Percentiles rank a stretch among this genome's conserved stretches.
These are phyloP conservation scores for Monocercomonoides exilis DNA, from an alignment of 78 protist genomes.

Conservation along the genomic window DNA sequence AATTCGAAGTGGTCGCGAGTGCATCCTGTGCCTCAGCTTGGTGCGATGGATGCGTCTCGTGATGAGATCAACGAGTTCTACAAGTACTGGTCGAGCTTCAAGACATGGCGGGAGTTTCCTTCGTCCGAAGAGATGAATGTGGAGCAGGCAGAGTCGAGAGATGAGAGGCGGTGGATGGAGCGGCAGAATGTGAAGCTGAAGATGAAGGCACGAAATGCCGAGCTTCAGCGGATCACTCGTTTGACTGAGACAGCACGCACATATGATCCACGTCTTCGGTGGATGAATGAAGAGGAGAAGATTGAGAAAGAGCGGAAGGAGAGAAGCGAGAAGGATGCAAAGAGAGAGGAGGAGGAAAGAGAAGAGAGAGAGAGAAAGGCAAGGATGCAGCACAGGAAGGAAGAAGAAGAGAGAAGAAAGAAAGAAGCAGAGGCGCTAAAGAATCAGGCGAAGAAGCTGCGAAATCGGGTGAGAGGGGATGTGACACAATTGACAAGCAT, in stretches of 20 bases:
- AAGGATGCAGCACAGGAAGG: conserved; percentile 2
- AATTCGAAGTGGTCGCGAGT: conserved; percentile 34
- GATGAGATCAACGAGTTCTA: conserved; percentile 62
- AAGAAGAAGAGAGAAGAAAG: conserved; percentile 37
- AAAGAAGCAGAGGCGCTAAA: conserved; percentile 27
- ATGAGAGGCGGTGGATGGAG: conserved; percentile 73
- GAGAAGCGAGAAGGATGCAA: conserved; percentile 44
- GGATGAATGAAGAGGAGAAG: background rate
- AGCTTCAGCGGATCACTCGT: background rate
- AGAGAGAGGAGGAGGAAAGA: conserved; percentile 25
- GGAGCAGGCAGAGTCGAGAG: conserved; percentile 51
- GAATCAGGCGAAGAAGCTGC: conserved; percentile 23
- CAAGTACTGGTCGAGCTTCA: conserved; percentile 63
- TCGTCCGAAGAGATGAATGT: conserved; percentile 54
- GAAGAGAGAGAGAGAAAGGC: background rate
- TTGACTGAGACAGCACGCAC: background rate
- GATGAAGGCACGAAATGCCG: background rate
- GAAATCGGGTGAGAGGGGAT: background rate
- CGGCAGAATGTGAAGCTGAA: conserved; percentile 17
- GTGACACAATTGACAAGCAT: background rate
- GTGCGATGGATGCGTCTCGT: conserved; percentile 33
- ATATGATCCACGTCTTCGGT: background rate
- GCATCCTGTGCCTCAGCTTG: conserved; percentile 58
- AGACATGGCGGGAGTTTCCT: conserved; percentile 77
- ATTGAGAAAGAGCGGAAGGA: conserved; percentile 44